Percentiles rank a stretch among this genome's conserved stretches.
These are phyloP conservation scores for Cyclostephanos tholiformis DNA, from an alignment of 108 stramenopile species.

Conservation along the genomic window DNA sequence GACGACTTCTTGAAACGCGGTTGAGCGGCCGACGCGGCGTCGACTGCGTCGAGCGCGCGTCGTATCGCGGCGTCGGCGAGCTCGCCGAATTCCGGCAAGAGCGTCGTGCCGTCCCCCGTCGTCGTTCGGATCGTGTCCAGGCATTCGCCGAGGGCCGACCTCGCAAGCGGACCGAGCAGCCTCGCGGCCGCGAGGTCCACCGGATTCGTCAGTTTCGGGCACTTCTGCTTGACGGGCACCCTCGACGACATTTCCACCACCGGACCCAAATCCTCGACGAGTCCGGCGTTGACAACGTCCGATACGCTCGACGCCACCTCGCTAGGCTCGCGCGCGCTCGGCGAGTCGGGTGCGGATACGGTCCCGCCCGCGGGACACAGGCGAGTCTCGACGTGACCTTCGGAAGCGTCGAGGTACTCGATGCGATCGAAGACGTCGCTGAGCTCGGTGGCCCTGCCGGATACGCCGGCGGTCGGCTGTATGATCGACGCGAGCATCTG, in stretches of 20 bases:
- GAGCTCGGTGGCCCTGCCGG: conserved; percentile 49
- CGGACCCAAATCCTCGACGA: conserved; percentile 43
- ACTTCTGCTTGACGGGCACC: conserved; percentile 45
- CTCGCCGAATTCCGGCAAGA: conserved; percentile 79
- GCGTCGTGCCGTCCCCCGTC: conserved; percentile 29
- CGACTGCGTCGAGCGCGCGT: conserved; percentile 60
- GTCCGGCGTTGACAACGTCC: conserved; percentile 48
- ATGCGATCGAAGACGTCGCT: conserved; percentile 72
- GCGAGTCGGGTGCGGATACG: conserved; percentile 45
- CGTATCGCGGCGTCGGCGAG: conserved; percentile 69
- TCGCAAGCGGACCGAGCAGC: conserved; percentile 55
- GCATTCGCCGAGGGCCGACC: conserved; percentile 51
- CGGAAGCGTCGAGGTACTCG: conserved; percentile 59
- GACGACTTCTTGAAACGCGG: conserved; percentile 43
- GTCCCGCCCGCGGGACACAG: conserved; percentile 47
- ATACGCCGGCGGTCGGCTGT: conserved; percentile 32
- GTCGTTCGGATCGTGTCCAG: conserved; percentile 31
- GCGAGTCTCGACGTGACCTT: conserved; percentile 52
- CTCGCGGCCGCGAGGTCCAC: conserved; percentile 76
- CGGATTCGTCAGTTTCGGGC: conserved; percentile 41
- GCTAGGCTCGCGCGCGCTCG: conserved; percentile 35
- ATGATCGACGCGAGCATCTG: conserved; percentile 62
- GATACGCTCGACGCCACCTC: conserved; percentile 45
- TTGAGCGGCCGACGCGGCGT: conserved; percentile 25
- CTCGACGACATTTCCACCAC: conserved; percentile 49